Evolutionary conservation across 306 rosid species (phyloP).

Genomic region (Dryas octopetala): DNA sequence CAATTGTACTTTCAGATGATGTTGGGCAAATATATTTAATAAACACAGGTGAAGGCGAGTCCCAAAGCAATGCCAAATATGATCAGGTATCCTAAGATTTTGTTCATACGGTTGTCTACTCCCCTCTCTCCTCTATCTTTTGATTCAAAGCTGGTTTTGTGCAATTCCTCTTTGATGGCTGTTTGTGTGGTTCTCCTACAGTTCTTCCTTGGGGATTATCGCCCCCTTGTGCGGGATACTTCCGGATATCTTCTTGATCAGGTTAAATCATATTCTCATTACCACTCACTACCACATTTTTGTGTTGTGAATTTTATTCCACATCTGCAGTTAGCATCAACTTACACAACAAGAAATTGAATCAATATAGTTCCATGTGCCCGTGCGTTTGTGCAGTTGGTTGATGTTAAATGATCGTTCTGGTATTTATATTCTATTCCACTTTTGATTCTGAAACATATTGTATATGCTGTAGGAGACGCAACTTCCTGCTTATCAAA

Average conservation of each 20-base stretch:
- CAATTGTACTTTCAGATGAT: slow-evolving; percentile 87
- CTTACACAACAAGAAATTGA: slow-evolving; percentile 10
- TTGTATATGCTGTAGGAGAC: slow-evolving; percentile 60
- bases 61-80: slow-evolving; percentile 79
- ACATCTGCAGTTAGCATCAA: slow-evolving; percentile 7
- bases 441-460: slow-evolving; percentile 10
- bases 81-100: slow-evolving; percentile 59
- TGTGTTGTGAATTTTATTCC: slow-evolving; percentile 25
- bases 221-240: slow-evolving; percentile 68
- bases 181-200: slow-evolving; percentile 39
- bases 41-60: slow-evolving; percentile 88
- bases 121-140: slow-evolving; percentile 7
- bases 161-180: slow-evolving; percentile 26
- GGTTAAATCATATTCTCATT: slow-evolving; percentile 40
- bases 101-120: not conserved
- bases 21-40: slow-evolving; percentile 87
- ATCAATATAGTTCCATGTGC: slow-evolving; percentile 13
- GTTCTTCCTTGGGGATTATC: slow-evolving; percentile 93
- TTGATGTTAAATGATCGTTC: slow-evolving; percentile 8
- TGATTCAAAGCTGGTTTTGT: slow-evolving; percentile 7
- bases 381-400: not conserved
- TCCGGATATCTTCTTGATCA: slow-evolving; percentile 78
- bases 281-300: slow-evolving; percentile 18
- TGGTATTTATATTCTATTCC: slow-evolving; percentile 1
- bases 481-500: slow-evolving; percentile 61